phyloP scores from a whole-genome alignment of 192 early-diverging fungal species.

The Backusella macrospora region DNA sequence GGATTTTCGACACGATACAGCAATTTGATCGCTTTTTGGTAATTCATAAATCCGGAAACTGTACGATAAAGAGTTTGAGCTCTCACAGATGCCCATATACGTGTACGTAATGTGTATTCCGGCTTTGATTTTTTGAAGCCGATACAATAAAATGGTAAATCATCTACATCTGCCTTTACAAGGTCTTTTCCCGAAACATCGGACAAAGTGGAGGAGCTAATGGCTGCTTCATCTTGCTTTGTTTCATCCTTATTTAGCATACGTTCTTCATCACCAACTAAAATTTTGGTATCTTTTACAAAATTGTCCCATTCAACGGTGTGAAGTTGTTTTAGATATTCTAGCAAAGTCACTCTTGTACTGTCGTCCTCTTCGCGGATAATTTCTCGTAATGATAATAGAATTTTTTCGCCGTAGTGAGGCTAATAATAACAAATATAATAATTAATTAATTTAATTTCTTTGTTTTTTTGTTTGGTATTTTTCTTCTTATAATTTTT shows the following conservation, averaged over 20 bases:
- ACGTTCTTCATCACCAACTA: slow-evolving; percentile 64
- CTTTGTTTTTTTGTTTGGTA: not conserved
- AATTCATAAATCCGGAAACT: slow-evolving; percentile 87
- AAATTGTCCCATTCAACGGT: slow-evolving; percentile 89
- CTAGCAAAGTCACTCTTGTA: slow-evolving; percentile 78
- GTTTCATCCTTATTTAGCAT: slow-evolving; percentile 33
- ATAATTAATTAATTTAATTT: not conserved
- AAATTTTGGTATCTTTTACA: slow-evolving; percentile 81
- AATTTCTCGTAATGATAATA: slow-evolving; percentile 81
- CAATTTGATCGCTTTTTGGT: slow-evolving; percentile 81
- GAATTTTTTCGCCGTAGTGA: slow-evolving; percentile 85
- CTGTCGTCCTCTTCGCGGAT: slow-evolving; percentile 82
- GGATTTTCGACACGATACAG: slow-evolving; percentile 81
- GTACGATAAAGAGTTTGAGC: slow-evolving; percentile 88
- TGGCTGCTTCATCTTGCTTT: slow-evolving; percentile 15
- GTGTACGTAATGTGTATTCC: slow-evolving; percentile 81
- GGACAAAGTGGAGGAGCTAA: slow-evolving; percentile 28
- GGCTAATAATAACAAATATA: slow-evolving; percentile 40
- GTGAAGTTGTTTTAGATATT: slow-evolving; percentile 81
- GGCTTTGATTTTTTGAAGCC: slow-evolving; percentile 83
- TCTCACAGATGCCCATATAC: slow-evolving; percentile 87
- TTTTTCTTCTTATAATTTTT: not conserved
- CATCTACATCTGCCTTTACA: slow-evolving; percentile 72
- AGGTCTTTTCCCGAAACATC: slow-evolving; percentile 51
- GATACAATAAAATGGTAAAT: slow-evolving; percentile 79